Evolutionary conservation across 306 rosid species (phyloP), one percentile per base, ranked within the genome.

Genomic region (Pueraria montana): DNA sequence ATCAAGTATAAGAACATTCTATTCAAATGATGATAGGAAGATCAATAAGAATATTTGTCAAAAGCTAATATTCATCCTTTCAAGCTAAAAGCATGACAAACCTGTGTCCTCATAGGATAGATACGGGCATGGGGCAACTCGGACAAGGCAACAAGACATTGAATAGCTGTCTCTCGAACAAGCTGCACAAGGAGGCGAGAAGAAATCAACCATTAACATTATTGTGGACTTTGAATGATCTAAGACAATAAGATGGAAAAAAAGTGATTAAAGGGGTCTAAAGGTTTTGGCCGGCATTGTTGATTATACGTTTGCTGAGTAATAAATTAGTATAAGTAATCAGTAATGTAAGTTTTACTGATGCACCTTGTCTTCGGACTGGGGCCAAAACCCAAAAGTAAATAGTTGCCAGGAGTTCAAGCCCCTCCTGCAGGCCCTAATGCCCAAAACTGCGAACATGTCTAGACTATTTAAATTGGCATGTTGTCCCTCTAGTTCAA

Each of bases 91-190:
- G 21, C 58, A 55, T 56, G 68, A 80, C 89, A 82, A 46, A 91
- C 99, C 99, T 91, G 97, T 61, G 81, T 53, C 87, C 94, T 93
- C 92, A 94, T 73, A 45, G 99, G 99, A 76, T 90, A 96, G 81
- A 94, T 93, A 72, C 92, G 87, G 23, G 80, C 80, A 81, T 94
- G 89, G 26, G 99, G 99, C 72, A 96, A 87, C 90, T 88, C 90
- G 2, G 98, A 91, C 87, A 90, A 86, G 69, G 96, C 98, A 81
- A 85, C 80, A 32, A 96, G 96, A 87, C 97, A 93, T 84, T 93
- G 98, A 72, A 92, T 86, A 55, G 94, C 94, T 10, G 98, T 92
- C 90, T 96, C 98, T 78, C 99, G 92, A 64, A 96, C 99, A 88
- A 93, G 92, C 99, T 96, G 91, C 83, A 84, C 17, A 76, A 52